phyloP scores from a whole-genome alignment of 1,139 yeast species.

The Debaryomyces udenii region DNA sequence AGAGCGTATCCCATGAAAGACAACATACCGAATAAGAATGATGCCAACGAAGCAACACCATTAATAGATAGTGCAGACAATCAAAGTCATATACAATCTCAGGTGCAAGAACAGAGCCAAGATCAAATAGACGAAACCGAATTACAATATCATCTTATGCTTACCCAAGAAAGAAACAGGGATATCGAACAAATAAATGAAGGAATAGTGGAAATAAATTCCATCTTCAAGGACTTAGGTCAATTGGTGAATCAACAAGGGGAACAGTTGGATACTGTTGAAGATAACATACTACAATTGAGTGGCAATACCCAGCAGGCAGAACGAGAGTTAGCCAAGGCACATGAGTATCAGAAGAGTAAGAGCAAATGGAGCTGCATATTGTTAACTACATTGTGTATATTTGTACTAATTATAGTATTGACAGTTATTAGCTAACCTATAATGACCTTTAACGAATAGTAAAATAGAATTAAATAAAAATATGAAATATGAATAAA shows the following conservation, averaged over 20 bases:
- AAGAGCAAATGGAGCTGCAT: constrained; percentile 78
- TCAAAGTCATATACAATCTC: constrained; percentile 31
- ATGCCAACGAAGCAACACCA: constrained; percentile 30
- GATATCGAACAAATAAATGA: constrained; percentile 74
- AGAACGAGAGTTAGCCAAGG: constrained; percentile 65
- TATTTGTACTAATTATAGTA: constrained; percentile 41
- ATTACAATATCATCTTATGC: constrained; percentile 67
- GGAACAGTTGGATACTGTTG: constrained; percentile 78
- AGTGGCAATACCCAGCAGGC: constrained; percentile 75
- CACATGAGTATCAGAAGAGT: constrained; percentile 71
- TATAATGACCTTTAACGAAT: constrained; percentile 2
- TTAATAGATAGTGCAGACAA: constrained; percentile 21
- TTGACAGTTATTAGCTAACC: constrained; percentile 39
- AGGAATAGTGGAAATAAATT: constrained; percentile 81
- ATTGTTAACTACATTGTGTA: constrained; percentile 49
- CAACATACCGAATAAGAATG: constrained; percentile 8
- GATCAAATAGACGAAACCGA: constrained; percentile 58
- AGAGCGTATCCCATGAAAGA: constrained; percentile 24
- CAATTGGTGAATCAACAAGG: constrained; percentile 83
- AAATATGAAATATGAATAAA: constrained; percentile 1
- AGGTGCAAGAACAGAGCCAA: constrained; percentile 38
- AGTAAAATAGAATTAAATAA: not conserved
- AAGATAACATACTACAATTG: constrained; percentile 69
- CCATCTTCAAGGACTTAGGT: constrained; percentile 81
- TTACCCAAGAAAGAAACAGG: constrained; percentile 72